Evolutionary conservation across 176 grass and related monocot genomes (phyloP).

Genomic region (Oryza officinalis): DNA sequence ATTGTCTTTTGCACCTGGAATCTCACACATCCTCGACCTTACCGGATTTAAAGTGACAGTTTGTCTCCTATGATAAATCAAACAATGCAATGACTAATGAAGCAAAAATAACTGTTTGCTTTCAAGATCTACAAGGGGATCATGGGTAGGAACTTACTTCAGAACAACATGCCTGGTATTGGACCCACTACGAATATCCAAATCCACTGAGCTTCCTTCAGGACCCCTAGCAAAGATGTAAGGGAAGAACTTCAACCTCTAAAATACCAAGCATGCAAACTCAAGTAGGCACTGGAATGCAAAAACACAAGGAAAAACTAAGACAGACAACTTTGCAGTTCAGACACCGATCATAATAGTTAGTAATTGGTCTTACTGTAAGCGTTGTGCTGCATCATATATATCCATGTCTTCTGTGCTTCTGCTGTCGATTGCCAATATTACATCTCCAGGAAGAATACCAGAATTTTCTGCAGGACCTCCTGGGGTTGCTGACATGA

Average conservation of each 20-base stretch:
- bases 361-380: constrained; percentile 62
- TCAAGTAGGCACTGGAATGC: background rate
- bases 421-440: constrained; percentile 76
- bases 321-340: constrained; percentile 2
- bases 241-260: background rate
- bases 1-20: constrained; percentile 66
- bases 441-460: constrained; percentile 79
- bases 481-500: constrained; percentile 76
- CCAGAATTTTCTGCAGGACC: constrained; percentile 89
- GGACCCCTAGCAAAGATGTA: constrained; percentile 59
- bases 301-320: background rate
- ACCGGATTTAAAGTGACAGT: constrained; percentile 80
- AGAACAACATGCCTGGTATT: constrained; percentile 61
- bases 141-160: constrained; percentile 52
- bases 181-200: constrained; percentile 68
- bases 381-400: constrained; percentile 83
- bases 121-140: constrained; percentile 14
- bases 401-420: constrained; percentile 92
- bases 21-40: constrained; percentile 85
- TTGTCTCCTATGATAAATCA: constrained; percentile 63
- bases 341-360: background rate
- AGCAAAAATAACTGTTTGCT: background rate
- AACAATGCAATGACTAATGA: background rate
- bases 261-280: constrained; percentile 12
- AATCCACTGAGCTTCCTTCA: constrained; percentile 87